These are phyloP conservation scores for Aspergillus vadensis DNA, from an alignment of 2,329 filamentous ascomycete species.

Conservation along the genomic window DNA sequence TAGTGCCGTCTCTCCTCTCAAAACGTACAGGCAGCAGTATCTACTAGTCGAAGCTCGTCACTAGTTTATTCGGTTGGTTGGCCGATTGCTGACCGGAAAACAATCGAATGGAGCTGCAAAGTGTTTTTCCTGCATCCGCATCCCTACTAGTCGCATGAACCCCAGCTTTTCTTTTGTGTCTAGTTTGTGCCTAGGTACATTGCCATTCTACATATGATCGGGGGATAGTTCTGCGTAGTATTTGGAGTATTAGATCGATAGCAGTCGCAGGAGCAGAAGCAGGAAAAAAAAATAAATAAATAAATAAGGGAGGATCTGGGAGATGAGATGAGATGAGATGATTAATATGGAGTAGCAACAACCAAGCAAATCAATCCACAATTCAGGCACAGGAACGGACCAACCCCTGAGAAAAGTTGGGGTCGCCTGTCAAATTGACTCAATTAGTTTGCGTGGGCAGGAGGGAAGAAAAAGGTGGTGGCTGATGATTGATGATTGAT, in stretches of 20 bases:
- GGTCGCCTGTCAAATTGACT: background rate
- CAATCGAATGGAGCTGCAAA: background rate
- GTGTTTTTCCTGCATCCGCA: background rate
- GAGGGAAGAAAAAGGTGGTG: background rate
- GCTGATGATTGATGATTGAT: background rate
- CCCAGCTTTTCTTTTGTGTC: background rate
- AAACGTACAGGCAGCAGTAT: background rate
- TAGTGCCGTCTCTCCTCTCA: background rate
- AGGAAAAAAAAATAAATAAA: no score
- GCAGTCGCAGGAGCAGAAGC: no score
- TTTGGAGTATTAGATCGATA: background rate
- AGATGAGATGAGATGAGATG: no score
- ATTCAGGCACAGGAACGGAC: background rate
- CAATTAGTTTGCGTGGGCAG: background rate
- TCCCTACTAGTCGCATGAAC: conserved; percentile 4
- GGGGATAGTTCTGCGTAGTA: background rate
- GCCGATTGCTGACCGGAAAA: background rate
- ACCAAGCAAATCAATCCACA: background rate
- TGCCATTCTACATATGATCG: background rate
- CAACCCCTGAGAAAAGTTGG: background rate
- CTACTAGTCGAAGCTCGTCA: background rate
- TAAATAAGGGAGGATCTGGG: no score
- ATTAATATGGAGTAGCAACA: background rate
- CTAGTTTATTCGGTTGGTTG: background rate
- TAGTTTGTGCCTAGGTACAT: background rate